Base-by-base conservation (phyloP, 768 basidiomycete genomes). In the Panaeolus cyanescens region DNA sequence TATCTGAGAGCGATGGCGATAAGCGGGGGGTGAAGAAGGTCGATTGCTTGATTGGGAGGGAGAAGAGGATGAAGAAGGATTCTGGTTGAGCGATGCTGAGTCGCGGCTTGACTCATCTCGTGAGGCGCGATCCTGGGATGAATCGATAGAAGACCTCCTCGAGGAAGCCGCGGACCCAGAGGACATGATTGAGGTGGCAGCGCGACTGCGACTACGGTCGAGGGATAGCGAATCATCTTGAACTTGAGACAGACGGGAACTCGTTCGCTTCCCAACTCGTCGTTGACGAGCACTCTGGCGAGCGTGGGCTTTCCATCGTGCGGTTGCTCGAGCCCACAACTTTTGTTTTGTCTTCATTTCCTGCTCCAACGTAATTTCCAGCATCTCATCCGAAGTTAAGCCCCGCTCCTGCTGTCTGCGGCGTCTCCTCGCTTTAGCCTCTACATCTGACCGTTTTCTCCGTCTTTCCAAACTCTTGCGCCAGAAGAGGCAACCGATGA, bases 301-400 rank as follows among this genome's bases (percentile, higher is more conserved):
- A 9, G 84, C 80, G 56, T 87, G 86, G 2, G 83, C 84, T 64
- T 79, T 85, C 91, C 91, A 93, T 42, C 88, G 81, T 7, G 85
- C 85, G 1, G 83, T 85, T 2, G 90, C 89, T 61, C 75, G 80
- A 0, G 82, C 80, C 89, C 89, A 91, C 54, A 87, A 66, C 65
- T 83, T 85, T 70, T 87, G 83, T 62, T 83, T 84, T 4, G 70
- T 69, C 56, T 78, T 83, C 7, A 73, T 70, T 53, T 85, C 83
- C 62, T 77, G 80, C 62, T 85, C 82, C 9, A 71, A 62, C 39
- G 73, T 71, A 5, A 64, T 70, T 45, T 71, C 75, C 34, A 72
- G 74, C 22, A 70, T 72, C 10, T 76, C 71, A 1, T 73, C 76
- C 5, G 62, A 68, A 6, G 37, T 55, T 12, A 60, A 19, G 6